Evolutionary conservation across 2,329 filamentous ascomycete genomes (phyloP).

Genomic region (Knoxdaviesia capensis): DNA sequence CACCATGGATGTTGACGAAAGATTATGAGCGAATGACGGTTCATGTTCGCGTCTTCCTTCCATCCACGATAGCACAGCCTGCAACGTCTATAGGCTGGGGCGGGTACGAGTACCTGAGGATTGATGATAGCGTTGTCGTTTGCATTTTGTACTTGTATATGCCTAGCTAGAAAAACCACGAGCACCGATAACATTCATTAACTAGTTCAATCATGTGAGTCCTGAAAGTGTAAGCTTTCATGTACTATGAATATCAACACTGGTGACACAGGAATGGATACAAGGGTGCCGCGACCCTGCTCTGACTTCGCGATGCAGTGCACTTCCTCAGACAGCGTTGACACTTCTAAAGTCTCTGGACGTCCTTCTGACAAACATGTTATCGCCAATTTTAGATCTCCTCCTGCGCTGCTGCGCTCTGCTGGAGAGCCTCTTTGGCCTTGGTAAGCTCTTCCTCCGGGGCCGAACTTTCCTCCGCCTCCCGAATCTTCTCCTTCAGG

Average conservation of each 20-base stretch:
- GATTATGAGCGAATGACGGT: not conserved
- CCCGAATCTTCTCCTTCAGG: conserved; percentile 57
- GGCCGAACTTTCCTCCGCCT: conserved; percentile 26
- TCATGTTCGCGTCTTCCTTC: not conserved
- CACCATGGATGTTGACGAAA: conserved; percentile 44
- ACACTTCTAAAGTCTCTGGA: too few relatives aligned
- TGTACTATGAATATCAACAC: too few relatives aligned
- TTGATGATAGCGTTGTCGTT: not conserved
- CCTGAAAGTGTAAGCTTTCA: too few relatives aligned
- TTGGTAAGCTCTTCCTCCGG: conserved; percentile 28
- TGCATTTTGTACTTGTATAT: not conserved
- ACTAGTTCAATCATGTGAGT: too few relatives aligned
- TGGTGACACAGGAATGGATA: too few relatives aligned
- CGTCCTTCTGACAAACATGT: not conserved
- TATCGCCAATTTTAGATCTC: not conserved
- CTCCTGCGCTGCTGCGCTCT: not conserved
- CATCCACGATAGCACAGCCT: too few relatives aligned
- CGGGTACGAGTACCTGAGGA: too few relatives aligned
- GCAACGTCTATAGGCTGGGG: too few relatives aligned
- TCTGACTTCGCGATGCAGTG: too few relatives aligned
- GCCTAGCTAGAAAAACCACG: not conserved
- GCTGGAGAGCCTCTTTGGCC: conserved; percentile 30
- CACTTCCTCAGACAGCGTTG: too few relatives aligned
- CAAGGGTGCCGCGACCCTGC: too few relatives aligned
- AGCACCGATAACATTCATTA: too few relatives aligned